Evolutionary conservation across 805 yeast species (phyloP).

Genomic region (Candida xyloterini): DNA sequence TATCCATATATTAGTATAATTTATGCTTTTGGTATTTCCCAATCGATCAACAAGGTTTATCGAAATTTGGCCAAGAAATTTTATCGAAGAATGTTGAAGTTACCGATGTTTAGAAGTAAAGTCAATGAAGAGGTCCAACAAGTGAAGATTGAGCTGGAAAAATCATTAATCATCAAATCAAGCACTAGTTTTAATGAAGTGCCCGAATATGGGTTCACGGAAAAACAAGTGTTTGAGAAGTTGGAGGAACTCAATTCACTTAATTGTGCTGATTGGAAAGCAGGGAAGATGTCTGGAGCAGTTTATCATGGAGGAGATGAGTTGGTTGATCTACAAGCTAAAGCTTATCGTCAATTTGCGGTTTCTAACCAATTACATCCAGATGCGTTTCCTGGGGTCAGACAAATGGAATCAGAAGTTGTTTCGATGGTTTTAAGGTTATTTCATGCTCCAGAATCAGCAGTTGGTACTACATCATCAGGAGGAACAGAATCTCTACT

Average conservation of each 20-base stretch:
- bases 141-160: slow-evolving; percentile 50
- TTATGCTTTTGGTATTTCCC: slow-evolving; percentile 28
- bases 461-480: slow-evolving; percentile 80
- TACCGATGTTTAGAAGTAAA: slow-evolving; percentile 42
- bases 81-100: slow-evolving; percentile 16
- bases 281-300: slow-evolving; percentile 89
- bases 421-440: slow-evolving; percentile 83
- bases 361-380: slow-evolving; percentile 96
- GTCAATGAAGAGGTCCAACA: slow-evolving; percentile 59
- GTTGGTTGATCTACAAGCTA: slow-evolving; percentile 66
- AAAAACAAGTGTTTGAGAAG: slow-evolving; percentile 44
- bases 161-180: slow-evolving; percentile 54
- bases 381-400: slow-evolving; percentile 92
- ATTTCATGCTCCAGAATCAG: slow-evolving; percentile 73
- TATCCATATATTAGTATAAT: slow-evolving; percentile 5
- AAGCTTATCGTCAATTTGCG: slow-evolving; percentile 71
- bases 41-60: slow-evolving; percentile 9
- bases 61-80: slow-evolving; percentile 6
- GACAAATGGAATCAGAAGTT: slow-evolving; percentile 95
- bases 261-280: slow-evolving; percentile 71
- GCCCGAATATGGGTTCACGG: slow-evolving; percentile 59
- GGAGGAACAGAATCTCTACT: slow-evolving; percentile 96
- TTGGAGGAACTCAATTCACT: slow-evolving; percentile 49
- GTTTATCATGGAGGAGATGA: slow-evolving; percentile 95
- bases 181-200: slow-evolving; percentile 42